Conservation (phyloP, 2,329 filamentous ascomycete genomes). For the Cladosporium cucumerinum region DNA sequence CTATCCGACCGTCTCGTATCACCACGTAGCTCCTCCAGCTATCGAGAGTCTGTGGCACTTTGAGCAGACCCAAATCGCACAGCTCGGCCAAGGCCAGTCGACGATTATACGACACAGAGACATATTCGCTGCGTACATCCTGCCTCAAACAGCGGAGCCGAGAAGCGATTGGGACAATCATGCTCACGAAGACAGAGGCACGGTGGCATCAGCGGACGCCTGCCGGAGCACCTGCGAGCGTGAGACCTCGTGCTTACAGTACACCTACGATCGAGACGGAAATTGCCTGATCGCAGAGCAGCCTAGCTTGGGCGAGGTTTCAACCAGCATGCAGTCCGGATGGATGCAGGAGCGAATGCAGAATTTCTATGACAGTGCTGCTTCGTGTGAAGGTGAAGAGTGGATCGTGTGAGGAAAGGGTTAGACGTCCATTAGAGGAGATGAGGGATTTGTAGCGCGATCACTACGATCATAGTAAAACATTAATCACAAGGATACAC, state of each 20-base stretch:
- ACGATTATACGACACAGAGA: slow-evolving; percentile 24
- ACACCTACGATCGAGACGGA: slow-evolving; percentile 18
- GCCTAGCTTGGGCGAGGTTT: slow-evolving; percentile 22
- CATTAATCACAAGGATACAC: neutral
- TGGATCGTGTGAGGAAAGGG: slow-evolving; percentile 4
- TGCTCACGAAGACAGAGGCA: slow-evolving; percentile 20
- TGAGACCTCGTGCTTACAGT: slow-evolving; percentile 24
- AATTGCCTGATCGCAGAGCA: slow-evolving; percentile 14
- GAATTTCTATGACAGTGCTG: neutral
- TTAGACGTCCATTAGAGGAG: neutral
- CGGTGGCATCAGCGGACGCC: slow-evolving; percentile 18
- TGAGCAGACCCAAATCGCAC: slow-evolving; percentile 27
- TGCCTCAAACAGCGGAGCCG: slow-evolving; percentile 22
- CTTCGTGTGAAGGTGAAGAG: neutral
- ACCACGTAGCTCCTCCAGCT: slow-evolving; percentile 24
- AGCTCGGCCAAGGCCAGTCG: slow-evolving; percentile 6
- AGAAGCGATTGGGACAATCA: slow-evolving; percentile 28
- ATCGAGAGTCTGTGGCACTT: slow-evolving; percentile 29
- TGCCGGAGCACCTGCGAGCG: slow-evolving; percentile 23
- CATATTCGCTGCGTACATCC: slow-evolving; percentile 23
- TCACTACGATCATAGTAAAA: neutral
- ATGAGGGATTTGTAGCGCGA: neutral
- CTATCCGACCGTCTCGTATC: slow-evolving; percentile 28
- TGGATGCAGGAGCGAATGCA: slow-evolving; percentile 25
- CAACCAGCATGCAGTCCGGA: slow-evolving; percentile 23